Conservation (phyloP, 106 monocot genomes). For the Ottelia alismoides region DNA sequence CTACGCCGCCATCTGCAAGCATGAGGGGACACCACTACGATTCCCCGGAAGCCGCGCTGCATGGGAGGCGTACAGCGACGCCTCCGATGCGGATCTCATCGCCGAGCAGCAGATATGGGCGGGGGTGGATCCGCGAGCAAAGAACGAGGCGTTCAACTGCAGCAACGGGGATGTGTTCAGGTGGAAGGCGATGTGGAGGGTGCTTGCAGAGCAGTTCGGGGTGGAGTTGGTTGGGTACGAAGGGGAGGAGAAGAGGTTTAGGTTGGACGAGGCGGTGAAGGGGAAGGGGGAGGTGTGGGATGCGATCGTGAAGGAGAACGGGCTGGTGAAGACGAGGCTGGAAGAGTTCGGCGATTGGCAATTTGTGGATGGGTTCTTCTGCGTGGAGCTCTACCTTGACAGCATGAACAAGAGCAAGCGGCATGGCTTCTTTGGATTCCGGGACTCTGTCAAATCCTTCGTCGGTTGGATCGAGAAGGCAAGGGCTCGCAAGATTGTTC, state of each 20-base stretch:
- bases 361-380: conserved; percentile 26
- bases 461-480: conserved; percentile 58
- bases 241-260: conserved; percentile 36
- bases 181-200: conserved; percentile 67
- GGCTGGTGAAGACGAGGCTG: conserved; percentile 32
- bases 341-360: conserved; percentile 41
- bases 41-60: conserved; percentile 20
- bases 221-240: too few species aligned
- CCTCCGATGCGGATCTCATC: too few species aligned
- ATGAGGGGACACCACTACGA: conserved; percentile 15
- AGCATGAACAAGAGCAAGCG: too few species aligned
- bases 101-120: conserved; percentile 1
- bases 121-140: not conserved
- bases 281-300: too few species aligned
- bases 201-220: conserved; percentile 53
- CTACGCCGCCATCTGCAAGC: conserved; percentile 36
- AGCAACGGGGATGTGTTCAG: conserved; percentile 41
- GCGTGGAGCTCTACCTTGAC: conserved; percentile 21
- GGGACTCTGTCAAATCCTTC: conserved; percentile 41
- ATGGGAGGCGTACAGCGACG: conserved; percentile 14
- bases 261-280: conserved; percentile 40
- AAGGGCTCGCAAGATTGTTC: conserved; percentile 66
- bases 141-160: too few species aligned
- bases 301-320: conserved; percentile 49
- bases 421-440: conserved; percentile 73